Evolutionary conservation across 257 asterid species (phyloP), one percentile per base, ranked within the genome.

Genomic region (Cinchona pubescens): DNA sequence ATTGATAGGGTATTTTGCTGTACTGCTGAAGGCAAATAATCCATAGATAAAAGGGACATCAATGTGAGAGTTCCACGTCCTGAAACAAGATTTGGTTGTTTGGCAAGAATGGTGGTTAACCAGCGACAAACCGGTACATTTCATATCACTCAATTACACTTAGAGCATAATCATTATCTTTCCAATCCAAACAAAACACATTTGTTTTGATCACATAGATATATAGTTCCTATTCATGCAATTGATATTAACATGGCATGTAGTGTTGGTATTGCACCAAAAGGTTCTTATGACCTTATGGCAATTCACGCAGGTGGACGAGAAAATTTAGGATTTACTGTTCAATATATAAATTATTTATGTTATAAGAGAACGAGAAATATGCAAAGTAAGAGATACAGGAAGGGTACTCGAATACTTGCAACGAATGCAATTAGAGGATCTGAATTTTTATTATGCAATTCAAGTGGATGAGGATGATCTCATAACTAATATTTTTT

Each of bases 1-100:
- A 25, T 64, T 30, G 75, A 76, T 68, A 56, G 69, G 25, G 37
- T 15, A 23, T 43, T 77, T 63, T 77, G 76, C 58, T 77, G 80
- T 18, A 69, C 51, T 11, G 43, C 49, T 21, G 56, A 43, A 77
- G 72, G 80, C 16, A 23, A 59, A 0, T 7, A 45, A 19, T 3
- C 16, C 14, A 25, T 30, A n/a, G 71, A 77, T 60, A 70, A 69
- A 19, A 43, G 66, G 29, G 34, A 59, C 59, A 53, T 59, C 19
- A 6, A 11, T 15, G 69, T 67, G 10, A 58, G 59, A 37, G 16
- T 14, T 9, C 46, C 35, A 16, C 69, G 75, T 40, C 48, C 70
- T 21, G 1, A 12, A 69, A 76, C 75, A 15, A 40, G 61, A 12
- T 67, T 38, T 29, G 75, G 75, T 21, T 69, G 80, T 58, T 34